Evolutionary conservation across 257 asterid genomes (phyloP).

Genomic region (Nicotiana undulata): DNA sequence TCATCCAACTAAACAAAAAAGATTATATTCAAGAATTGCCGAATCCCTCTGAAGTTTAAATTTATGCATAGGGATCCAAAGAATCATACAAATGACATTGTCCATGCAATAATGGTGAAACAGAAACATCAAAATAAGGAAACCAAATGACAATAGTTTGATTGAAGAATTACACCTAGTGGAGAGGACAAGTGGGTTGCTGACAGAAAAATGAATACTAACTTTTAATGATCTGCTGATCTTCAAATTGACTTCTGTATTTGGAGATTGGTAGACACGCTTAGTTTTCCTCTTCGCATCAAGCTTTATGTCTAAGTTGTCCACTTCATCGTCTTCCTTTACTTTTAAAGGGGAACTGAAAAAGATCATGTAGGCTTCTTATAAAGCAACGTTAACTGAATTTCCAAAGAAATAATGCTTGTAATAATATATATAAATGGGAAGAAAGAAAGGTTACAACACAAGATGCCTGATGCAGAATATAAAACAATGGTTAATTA

Average conservation of each 20-base stretch:
- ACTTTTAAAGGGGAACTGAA: constrained; percentile 83
- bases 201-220: constrained; percentile 37
- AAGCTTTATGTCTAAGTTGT: constrained; percentile 75
- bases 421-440: neutral
- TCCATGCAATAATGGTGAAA: neutral
- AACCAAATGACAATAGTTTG: neutral
- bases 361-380: neutral
- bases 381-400: neutral
- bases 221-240: constrained; percentile 94
- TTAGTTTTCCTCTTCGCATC: constrained; percentile 50
- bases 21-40: constrained; percentile 38
- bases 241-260: constrained; percentile 86
- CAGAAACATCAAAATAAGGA: neutral
- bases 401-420: neutral
- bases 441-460: neutral
- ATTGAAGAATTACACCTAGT: neutral
- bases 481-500: neutral
- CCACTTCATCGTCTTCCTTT: constrained; percentile 92
- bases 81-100: neutral
- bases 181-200: neutral
- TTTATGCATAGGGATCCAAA: neutral
- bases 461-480: neutral
- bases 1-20: constrained; percentile 76
- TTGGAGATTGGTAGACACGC: constrained; percentile 60
- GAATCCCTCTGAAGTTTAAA: neutral